Base-by-base conservation (phyloP, 2,329 filamentous ascomycete species). In the Arthroderma sp. region DNA sequence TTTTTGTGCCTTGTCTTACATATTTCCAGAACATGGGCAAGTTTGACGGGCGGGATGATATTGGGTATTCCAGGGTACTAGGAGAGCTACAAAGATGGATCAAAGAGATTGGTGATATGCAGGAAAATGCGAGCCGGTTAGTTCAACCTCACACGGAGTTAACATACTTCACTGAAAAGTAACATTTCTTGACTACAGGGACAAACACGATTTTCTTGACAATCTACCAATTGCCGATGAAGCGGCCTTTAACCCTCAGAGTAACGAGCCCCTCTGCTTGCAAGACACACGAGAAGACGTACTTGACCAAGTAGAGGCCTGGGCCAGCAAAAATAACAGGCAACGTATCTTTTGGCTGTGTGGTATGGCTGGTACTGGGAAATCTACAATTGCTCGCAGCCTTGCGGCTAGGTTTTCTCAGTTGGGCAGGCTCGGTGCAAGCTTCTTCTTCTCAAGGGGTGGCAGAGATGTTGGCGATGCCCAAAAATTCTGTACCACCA, bases 361-460 rank as follows among this genome's bases (percentile, higher is more conserved):
- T 42, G 58, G 57, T 11, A 52, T 54, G 47, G 53, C 57, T 22
- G 58, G 58, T 4, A 57, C 54, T 4, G 57, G 56, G 3, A 59
- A 60, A 45, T 58, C 54, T 7, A 58, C 54, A 5, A 55, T 58
- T 15, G 7, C 38, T 32, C 38, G 38, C 28, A 40, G 29, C 5
- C 30, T 22, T 10, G 38, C 38, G 11, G 11, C 10, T 4, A 5
- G 33, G 6, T 40, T 29, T 11, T 40, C n/a, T n/a, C 9, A 32
- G 28, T 5, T 29, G 6, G 38, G 29, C 11, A n/a, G 33, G 4
- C 38, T 40, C 28, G 38, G 38, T 15, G 38, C 22, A 6, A 40
- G 22, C 27, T 40, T 40, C 48, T 61, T 61, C 49, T 61, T 61
- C 48, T 47, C 50, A 3, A 46, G 49, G 36, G 49, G 47, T 22